Evolutionary conservation across 140 eudicot genomes (phyloP).

Genomic region (Flaveria floridana): DNA sequence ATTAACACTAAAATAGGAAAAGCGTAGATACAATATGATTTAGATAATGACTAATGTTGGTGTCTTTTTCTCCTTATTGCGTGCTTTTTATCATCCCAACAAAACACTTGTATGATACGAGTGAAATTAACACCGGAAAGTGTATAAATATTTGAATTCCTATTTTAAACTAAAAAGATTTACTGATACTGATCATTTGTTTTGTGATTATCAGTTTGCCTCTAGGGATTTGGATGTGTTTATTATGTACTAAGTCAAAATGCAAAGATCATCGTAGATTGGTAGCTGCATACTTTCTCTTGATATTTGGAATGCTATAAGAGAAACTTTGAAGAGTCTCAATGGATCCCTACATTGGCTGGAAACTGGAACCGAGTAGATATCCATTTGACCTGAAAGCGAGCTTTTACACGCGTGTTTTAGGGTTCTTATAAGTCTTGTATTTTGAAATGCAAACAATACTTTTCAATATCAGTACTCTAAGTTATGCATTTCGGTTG

Average conservation of each 20-base stretch:
- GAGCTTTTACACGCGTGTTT: constrained; percentile 18
- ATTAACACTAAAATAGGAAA: not conserved
- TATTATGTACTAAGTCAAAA: constrained; percentile 51
- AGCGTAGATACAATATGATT: not conserved
- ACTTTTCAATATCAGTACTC: not conserved
- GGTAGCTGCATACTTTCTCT: constrained; percentile 1
- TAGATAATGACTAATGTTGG: not conserved
- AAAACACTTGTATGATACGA: not conserved
- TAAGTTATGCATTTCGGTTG: too few species aligned
- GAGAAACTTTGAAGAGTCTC: not conserved
- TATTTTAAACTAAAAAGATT: not conserved
- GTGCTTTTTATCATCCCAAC: not conserved
- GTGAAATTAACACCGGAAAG: not conserved
- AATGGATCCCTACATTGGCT: constrained; percentile 14
- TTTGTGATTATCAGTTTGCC: constrained; percentile 63
- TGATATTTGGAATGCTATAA: constrained; percentile 8
- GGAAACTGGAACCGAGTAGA: constrained; percentile 28
- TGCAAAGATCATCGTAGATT: constrained; percentile 21
- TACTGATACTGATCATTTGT: constrained; percentile 22
- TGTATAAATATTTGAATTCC: not conserved
- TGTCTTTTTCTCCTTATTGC: not conserved
- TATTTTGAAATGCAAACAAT: constrained; percentile 4
- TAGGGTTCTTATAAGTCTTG: constrained; percentile 3
- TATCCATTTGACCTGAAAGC: constrained; percentile 20
- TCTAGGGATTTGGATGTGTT: constrained; percentile 98